phyloP scores from a whole-genome alignment of 1,284 basidiomycete species.

The Tilletia caries region DNA sequence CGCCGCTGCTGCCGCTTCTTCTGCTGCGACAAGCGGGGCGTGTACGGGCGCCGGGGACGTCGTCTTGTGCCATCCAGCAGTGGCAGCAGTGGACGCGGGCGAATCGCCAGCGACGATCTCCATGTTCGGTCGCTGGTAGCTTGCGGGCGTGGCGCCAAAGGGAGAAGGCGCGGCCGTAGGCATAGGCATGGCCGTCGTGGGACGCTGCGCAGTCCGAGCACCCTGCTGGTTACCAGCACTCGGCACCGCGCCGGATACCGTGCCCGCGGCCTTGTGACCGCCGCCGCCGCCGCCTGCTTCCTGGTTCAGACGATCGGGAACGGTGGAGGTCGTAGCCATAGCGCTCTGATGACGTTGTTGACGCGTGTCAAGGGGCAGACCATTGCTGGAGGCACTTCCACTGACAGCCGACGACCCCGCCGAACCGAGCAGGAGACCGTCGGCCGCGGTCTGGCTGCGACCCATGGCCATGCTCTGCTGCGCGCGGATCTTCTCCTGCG shows the following conservation, averaged over 20 bases:
- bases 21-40: neutral
- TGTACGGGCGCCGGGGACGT: neutral
- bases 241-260: too few relatives aligned
- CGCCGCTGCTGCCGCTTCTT: slow-evolving; percentile 15
- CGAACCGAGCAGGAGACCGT: neutral
- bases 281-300: too few relatives aligned
- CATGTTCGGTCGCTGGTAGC: neutral
- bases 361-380: slow-evolving; percentile 17
- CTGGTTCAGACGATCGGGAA: neutral
- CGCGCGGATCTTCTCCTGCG: slow-evolving; percentile 46
- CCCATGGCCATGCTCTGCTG: slow-evolving; percentile 19
- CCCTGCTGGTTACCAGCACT: too few relatives aligned
- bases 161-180: neutral
- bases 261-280: too few relatives aligned
- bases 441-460: slow-evolving; percentile 2
- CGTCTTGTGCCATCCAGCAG: neutral
- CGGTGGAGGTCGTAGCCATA: slow-evolving; percentile 28
- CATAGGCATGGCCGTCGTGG: neutral
- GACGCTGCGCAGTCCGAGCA: neutral
- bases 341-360: slow-evolving; percentile 29
- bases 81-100: neutral
- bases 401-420: neutral
- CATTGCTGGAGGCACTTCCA: neutral
- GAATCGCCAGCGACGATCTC: slow-evolving; percentile 2
- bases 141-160: neutral